A percentile compares a stretch with the other conserved stretches of the same genome.
Evolutionary conservation across 805 yeast species (phyloP).

Genomic region (Yamadazyma ubonensis): DNA sequence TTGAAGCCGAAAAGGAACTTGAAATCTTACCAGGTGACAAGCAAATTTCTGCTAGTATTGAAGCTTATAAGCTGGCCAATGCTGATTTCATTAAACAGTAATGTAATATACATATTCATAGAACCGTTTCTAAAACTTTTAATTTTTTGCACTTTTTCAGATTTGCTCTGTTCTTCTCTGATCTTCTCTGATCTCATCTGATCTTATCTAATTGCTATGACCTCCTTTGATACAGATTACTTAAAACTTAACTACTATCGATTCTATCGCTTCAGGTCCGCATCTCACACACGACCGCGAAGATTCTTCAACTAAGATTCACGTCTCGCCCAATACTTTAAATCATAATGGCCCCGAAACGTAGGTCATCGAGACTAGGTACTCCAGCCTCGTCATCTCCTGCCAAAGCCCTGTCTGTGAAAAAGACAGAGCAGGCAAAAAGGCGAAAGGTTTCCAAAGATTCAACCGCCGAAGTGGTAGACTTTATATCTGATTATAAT

Average conservation of each 20-base stretch:
- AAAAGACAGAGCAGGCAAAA: slow-evolving; percentile 8
- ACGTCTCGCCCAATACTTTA: background rate
- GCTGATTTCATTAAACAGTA: slow-evolving; percentile 35
- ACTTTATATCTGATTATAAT: slow-evolving; percentile 47
- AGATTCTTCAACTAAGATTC: background rate
- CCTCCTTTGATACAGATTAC: no score
- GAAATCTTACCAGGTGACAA: slow-evolving; percentile 35
- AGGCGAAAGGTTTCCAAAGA: slow-evolving; percentile 21
- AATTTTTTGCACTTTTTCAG: no score
- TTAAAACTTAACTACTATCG: no score
- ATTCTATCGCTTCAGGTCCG: no score
- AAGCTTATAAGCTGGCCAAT: slow-evolving; percentile 34
- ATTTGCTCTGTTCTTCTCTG: no score
- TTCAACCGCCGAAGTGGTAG: slow-evolving; percentile 31
- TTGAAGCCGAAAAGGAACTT: slow-evolving; percentile 35
- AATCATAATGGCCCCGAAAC: slow-evolving; percentile 10
- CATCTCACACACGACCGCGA: background rate
- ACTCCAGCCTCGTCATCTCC: background rate
- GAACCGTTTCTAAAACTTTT: background rate
- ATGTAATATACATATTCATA: slow-evolving; percentile 13
- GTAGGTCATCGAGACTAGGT: slow-evolving; percentile 13
- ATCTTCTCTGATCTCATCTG: no score
- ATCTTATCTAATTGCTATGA: no score
- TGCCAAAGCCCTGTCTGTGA: background rate
- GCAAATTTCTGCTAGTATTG: slow-evolving; percentile 26